Percentiles rank a stretch among this genome's conserved stretches.
phyloP scores from a whole-genome alignment of 192 early-diverging fungal genomes.

The Rhizophagus sp. region DNA sequence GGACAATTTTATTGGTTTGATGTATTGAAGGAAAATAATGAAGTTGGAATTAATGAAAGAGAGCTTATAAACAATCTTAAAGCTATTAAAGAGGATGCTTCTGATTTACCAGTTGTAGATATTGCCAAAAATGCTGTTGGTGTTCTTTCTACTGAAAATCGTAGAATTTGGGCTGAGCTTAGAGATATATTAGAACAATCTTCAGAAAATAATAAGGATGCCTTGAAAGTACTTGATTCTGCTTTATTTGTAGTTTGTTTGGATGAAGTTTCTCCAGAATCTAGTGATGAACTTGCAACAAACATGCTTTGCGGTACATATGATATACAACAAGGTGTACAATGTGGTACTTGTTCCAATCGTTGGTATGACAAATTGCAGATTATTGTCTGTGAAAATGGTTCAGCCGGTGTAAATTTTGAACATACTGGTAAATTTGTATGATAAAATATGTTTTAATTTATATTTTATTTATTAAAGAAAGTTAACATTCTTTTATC shows the following conservation, averaged over 20 bases:
- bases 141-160: constrained; percentile 73
- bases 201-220: constrained; percentile 42
- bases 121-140: constrained; percentile 62
- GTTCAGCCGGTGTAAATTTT: constrained; percentile 86
- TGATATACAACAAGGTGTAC: constrained; percentile 45
- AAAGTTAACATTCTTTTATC: neutral
- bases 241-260: constrained; percentile 76
- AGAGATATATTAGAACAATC: constrained; percentile 58
- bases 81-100: constrained; percentile 58
- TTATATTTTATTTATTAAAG: neutral
- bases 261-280: constrained; percentile 62
- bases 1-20: constrained; percentile 80
- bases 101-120: constrained; percentile 47
- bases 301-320: constrained; percentile 56
- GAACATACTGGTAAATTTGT: constrained; percentile 69
- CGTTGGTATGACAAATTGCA: constrained; percentile 86
- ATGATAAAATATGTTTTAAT: neutral
- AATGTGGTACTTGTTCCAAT: constrained; percentile 62
- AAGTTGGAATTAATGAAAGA: constrained; percentile 54
- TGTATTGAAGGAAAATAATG: constrained; percentile 61
- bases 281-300: constrained; percentile 40
- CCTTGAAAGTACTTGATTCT: constrained; percentile 63
- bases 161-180: constrained; percentile 72
- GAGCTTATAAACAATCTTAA: constrained; percentile 71
- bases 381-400: constrained; percentile 75